Evolutionary conservation across 495 filamentous ascomycete species (phyloP).

Genomic region (Darksidea phi): DNA sequence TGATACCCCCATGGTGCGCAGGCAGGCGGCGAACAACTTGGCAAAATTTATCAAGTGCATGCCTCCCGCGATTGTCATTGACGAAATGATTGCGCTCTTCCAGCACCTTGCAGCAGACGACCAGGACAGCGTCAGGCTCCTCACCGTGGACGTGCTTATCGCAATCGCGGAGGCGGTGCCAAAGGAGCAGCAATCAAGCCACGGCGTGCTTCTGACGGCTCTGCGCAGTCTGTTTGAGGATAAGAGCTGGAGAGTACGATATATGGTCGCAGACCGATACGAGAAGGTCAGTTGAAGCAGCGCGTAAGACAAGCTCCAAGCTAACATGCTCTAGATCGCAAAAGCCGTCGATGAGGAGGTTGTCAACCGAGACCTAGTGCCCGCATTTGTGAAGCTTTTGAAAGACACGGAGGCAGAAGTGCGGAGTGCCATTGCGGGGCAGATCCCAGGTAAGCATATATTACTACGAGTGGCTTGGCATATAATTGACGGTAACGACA

Average conservation of each 20-base stretch:
- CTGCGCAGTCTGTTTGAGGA: conserved; percentile 92
- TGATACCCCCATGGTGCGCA: conserved; percentile 97
- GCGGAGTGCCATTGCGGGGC: conserved; percentile 91
- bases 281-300: conserved; percentile 69
- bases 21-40: conserved; percentile 92
- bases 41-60: conserved; percentile 97
- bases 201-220: conserved; percentile 86
- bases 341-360: conserved; percentile 98
- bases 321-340: conserved; percentile 67
- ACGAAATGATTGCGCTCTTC: conserved; percentile 98
- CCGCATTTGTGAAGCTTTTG: conserved; percentile 93
- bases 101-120: conserved; percentile 94
- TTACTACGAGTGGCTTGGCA: conserved; percentile 8
- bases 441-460: conserved; percentile 74
- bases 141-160: conserved; percentile 96
- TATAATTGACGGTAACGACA: conserved; percentile 42
- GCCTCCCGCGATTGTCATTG: conserved; percentile 83
- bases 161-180: conserved; percentile 95
- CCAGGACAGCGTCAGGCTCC: conserved; percentile 92
- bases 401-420: conserved; percentile 98
- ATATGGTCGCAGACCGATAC: conserved; percentile 98
- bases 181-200: conserved; percentile 95
- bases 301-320: conserved; percentile 10
- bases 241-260: conserved; percentile 97
- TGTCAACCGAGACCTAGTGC: conserved; percentile 86